These are phyloP conservation scores for Crithidia thermophila DNA, from an alignment of 208 protist genomes.

Conservation along the genomic window DNA sequence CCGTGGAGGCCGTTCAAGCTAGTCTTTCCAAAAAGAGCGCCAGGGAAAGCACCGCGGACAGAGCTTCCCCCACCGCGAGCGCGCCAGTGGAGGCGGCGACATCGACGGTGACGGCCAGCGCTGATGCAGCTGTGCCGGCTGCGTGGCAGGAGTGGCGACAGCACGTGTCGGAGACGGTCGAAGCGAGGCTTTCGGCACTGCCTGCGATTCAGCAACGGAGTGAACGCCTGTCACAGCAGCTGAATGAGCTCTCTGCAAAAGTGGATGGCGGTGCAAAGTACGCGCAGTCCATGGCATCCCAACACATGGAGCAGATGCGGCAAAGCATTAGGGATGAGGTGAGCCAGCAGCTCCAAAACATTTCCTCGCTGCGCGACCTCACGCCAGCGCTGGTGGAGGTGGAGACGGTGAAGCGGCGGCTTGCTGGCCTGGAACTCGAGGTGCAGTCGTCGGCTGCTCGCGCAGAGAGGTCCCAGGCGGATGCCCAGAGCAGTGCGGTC, in stretches of 20 bases:
- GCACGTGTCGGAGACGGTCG: conserved; percentile 9
- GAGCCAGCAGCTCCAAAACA: conserved; percentile 19
- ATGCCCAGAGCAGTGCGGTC: conserved; percentile 1
- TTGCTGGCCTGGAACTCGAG: conserved; percentile 40
- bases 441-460: conserved; percentile 15
- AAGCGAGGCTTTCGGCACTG: conserved; percentile 6
- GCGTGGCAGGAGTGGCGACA: conserved; percentile 19
- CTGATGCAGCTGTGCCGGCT: neutral
- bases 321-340: conserved; percentile 30
- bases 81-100: no score
- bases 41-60: neutral
- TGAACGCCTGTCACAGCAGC: conserved; percentile 31
- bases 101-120: no score
- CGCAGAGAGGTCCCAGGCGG: neutral
- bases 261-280: conserved; percentile 32
- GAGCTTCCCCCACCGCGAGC: neutral
- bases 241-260: conserved; percentile 33
- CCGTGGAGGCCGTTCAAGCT: conserved; percentile 29
- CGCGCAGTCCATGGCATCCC: conserved; percentile 21
- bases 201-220: conserved; percentile 8
- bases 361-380: conserved; percentile 27
- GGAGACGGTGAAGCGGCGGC: conserved; percentile 53
- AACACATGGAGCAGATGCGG: conserved; percentile 30
- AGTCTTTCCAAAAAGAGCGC: neutral
- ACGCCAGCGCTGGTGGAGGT: conserved; percentile 44